phyloP scores from a whole-genome alignment of 2,329 filamentous ascomycete species.

The Pseudogymnoascus sp. region DNA sequence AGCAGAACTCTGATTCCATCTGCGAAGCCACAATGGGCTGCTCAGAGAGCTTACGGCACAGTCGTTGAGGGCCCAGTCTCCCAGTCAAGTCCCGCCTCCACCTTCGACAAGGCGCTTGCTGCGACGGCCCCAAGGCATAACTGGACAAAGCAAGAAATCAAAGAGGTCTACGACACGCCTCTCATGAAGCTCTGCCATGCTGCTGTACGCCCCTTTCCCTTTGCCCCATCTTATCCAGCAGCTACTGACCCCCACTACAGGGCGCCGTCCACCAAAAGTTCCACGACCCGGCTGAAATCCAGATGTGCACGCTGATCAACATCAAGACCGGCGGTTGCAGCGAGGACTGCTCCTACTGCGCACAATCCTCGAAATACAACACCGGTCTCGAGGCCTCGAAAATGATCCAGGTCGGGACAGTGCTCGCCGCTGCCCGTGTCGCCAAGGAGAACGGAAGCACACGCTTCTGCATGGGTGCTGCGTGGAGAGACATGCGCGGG shows the following conservation, averaged over 20 bases:
- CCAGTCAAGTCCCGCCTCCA: not conserved
- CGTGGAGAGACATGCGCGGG: conserved; percentile 89
- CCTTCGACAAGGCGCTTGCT: conserved; percentile 41
- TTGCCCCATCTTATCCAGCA: not conserved
- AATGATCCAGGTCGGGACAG: conserved; percentile 70
- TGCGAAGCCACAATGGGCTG: conserved; percentile 23
- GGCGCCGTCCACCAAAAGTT: conserved; percentile 73
- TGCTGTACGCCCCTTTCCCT: conserved; percentile 44
- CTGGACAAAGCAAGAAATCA: conserved; percentile 77
- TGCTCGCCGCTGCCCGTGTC: conserved; percentile 66
- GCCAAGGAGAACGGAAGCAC: conserved; percentile 81
- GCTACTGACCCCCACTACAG: conserved; percentile 36
- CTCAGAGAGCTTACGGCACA: conserved; percentile 15
- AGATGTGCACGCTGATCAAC: conserved; percentile 93
- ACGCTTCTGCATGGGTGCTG: conserved; percentile 90
- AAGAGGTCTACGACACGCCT: conserved; percentile 72
- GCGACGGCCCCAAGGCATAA: conserved; percentile 56
- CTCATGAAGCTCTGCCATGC: conserved; percentile 71
- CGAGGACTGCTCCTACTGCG: conserved; percentile 90
- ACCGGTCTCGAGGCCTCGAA: conserved; percentile 72
- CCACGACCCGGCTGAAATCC: conserved; percentile 74
- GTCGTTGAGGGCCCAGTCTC: conserved; percentile 5
- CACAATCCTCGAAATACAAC: conserved; percentile 74
- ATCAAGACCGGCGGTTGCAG: conserved; percentile 91
- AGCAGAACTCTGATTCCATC: conserved; percentile 37